A percentile compares a stretch with the other conserved stretches of the same genome.
phyloP scores from a whole-genome alignment of 1,284 basidiomycete genomes.

The Malassezia furfur region DNA sequence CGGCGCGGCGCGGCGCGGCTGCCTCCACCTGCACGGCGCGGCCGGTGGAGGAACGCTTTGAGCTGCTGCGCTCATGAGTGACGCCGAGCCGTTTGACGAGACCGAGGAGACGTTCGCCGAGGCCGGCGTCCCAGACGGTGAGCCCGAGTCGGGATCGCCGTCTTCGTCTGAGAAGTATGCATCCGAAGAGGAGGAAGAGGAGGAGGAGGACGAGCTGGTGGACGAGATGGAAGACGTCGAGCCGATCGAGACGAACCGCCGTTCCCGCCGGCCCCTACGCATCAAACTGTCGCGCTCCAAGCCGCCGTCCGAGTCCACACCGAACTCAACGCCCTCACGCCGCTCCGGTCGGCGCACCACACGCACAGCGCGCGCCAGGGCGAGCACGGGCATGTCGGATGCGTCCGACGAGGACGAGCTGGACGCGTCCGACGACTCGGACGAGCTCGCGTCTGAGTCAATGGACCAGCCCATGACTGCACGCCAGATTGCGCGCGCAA shows the following conservation, averaged over 20 bases:
- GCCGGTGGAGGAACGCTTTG: not conserved
- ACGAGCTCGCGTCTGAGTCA: constrained; percentile 13
- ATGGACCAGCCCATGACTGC: constrained; percentile 40
- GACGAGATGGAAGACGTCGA: constrained; percentile 13
- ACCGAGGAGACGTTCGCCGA: constrained; percentile 1
- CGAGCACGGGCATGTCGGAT: not conserved
- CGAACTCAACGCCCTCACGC: constrained; percentile 1
- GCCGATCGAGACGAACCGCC: constrained; percentile 11
- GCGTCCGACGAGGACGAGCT: constrained; percentile 21
- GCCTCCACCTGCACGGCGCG: too few relatives aligned
- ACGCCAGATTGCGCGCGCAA: constrained; percentile 34
- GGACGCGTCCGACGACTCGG: constrained; percentile 33
- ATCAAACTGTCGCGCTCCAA: constrained; percentile 6
- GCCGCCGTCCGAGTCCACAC: not conserved
- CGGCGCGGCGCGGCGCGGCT: too few relatives aligned
- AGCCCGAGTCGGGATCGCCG: constrained; percentile 2
- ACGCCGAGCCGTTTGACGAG: not conserved
- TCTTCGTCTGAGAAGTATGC: not conserved
- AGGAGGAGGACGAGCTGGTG: constrained; percentile 19
- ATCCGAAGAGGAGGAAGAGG: not conserved
- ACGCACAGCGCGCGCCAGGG: constrained; percentile 5
- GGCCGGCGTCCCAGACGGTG: not conserved
- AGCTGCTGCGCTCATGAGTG: not conserved
- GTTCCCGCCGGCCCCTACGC: constrained; percentile 7
- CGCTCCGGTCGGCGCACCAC: constrained; percentile 3